These are phyloP conservation scores for Nymphaea colorata DNA, from an alignment of 164 flowering plant species.

Conservation along the genomic window DNA sequence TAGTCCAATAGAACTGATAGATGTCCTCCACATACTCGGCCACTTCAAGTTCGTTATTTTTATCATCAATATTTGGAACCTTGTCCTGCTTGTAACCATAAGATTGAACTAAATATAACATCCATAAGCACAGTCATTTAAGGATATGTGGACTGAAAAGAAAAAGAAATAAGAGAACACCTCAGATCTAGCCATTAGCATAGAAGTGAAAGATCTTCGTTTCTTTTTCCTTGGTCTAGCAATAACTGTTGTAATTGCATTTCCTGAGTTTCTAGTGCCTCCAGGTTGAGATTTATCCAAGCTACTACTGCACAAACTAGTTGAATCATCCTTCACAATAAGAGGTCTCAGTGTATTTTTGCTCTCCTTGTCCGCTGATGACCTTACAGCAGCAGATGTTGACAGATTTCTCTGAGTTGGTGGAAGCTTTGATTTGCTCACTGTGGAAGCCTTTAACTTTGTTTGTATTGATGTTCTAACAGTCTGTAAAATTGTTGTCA, in stretches of 20 bases:
- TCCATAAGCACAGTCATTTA: constrained; percentile 17
- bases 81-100: constrained; percentile 16
- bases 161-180: constrained; percentile 15
- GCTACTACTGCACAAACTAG: constrained; percentile 15
- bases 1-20: constrained; percentile 73
- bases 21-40: constrained; percentile 84
- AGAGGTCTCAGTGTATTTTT: constrained; percentile 7
- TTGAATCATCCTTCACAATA: constrained; percentile 9
- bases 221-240: constrained; percentile 31
- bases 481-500: constrained; percentile 15
- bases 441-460: constrained; percentile 13
- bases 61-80: constrained; percentile 61
- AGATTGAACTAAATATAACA: too few species aligned
- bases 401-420: constrained; percentile 13
- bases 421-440: constrained; percentile 21
- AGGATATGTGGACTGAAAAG: background rate
- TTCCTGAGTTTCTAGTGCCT: constrained; percentile 8
- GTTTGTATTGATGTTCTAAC: constrained; percentile 12
- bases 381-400: constrained; percentile 13
- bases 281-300: constrained; percentile 18
- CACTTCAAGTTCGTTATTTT: constrained; percentile 68
- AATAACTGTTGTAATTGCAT: constrained; percentile 10
- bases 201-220: constrained; percentile 64
- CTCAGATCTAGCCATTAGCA: constrained; percentile 49
- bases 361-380: constrained; percentile 19